Percentiles rank a stretch among this genome's conserved stretches.
Conservation (phyloP, 768 basidiomycete genomes). For the Fistulinella prunicolor region DNA sequence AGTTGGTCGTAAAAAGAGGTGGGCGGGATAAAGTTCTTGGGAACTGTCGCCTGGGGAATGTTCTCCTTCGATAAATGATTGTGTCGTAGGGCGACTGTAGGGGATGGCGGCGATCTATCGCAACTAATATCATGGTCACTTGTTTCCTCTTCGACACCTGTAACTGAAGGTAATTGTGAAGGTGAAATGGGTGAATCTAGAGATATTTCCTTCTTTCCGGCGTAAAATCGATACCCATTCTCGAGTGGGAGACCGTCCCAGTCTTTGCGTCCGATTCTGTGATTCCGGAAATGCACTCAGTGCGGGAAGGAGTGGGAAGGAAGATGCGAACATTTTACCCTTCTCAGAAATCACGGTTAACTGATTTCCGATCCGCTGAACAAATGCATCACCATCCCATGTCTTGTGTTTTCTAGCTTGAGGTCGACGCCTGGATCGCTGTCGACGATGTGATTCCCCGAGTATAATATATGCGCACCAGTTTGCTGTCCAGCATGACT, state of each 20-base stretch:
- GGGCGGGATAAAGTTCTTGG: slow-evolving; percentile 46
- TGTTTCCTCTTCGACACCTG: slow-evolving; percentile 30
- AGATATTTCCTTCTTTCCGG: slow-evolving; percentile 61
- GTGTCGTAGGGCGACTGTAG: slow-evolving; percentile 3
- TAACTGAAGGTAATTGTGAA: slow-evolving; percentile 50
- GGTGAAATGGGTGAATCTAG: slow-evolving; percentile 50
- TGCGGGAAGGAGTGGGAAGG: background rate
- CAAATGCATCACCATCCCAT: slow-evolving; percentile 80
- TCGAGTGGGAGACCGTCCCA: slow-evolving; percentile 56
- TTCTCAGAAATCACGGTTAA: slow-evolving; percentile 65
- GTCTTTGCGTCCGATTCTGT: slow-evolving; percentile 57
- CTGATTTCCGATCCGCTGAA: slow-evolving; percentile 48
- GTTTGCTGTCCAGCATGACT: slow-evolving; percentile 63
- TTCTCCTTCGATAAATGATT: slow-evolving; percentile 20
- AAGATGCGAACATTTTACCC: slow-evolving; percentile 56
- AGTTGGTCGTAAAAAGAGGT: slow-evolving; percentile 59
- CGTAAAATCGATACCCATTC: slow-evolving; percentile 39
- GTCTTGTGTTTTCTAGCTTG: slow-evolving; percentile 76
- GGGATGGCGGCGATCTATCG: slow-evolving; percentile 16
- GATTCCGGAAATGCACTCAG: slow-evolving; percentile 8
- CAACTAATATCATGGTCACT: slow-evolving; percentile 16
- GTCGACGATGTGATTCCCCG: slow-evolving; percentile 3
- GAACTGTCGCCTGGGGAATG: slow-evolving; percentile 8
- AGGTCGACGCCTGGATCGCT: slow-evolving; percentile 58
- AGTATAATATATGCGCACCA: slow-evolving; percentile 43